Conservation (phyloP, 306 rosid genomes). For the Elaeagnus macrophylla region DNA sequence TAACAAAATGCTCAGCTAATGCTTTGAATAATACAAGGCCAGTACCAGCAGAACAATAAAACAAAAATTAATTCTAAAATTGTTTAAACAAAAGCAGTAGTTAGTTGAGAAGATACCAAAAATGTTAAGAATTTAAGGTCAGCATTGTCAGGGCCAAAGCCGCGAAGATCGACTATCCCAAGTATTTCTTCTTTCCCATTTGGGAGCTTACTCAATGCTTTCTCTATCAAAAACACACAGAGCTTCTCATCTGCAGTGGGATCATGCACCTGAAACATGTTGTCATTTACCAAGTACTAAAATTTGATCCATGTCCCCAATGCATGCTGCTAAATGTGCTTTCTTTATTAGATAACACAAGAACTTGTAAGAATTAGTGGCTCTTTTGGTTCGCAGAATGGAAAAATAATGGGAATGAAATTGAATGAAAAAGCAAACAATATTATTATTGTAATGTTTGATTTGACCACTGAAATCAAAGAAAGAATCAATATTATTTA, state of each 20-base stretch:
- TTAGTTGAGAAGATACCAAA: conserved; percentile 40
- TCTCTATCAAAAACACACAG: conserved; percentile 68
- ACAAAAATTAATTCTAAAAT: neutral
- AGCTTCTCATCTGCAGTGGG: conserved; percentile 59
- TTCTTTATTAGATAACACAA: neutral
- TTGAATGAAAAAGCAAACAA: no score
- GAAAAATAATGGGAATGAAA: no score
- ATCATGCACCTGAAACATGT: conserved; percentile 48
- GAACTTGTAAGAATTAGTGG: neutral
- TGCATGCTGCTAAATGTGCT: neutral
- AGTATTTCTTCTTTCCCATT: conserved; percentile 61
- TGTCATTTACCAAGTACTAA: conserved; percentile 10
- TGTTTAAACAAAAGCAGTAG: conserved; percentile 12
- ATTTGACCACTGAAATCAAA: no score
- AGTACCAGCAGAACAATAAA: no score
- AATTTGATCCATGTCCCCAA: conserved; percentile 4
- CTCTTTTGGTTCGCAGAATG: no score
- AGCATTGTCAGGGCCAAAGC: conserved; percentile 59
- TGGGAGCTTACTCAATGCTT: conserved; percentile 70
- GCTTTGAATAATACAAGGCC: no score
- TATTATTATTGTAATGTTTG: no score
- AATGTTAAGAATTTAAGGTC: conserved; percentile 67
- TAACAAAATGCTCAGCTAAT: no score
- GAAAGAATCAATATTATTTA: no score
- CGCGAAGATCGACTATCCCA: conserved; percentile 76